A percentile compares a stretch with the other conserved stretches of the same genome.
These are phyloP conservation scores for Samsoniella hepiali DNA, from an alignment of 2,329 filamentous ascomycete genomes.

Conservation along the genomic window DNA sequence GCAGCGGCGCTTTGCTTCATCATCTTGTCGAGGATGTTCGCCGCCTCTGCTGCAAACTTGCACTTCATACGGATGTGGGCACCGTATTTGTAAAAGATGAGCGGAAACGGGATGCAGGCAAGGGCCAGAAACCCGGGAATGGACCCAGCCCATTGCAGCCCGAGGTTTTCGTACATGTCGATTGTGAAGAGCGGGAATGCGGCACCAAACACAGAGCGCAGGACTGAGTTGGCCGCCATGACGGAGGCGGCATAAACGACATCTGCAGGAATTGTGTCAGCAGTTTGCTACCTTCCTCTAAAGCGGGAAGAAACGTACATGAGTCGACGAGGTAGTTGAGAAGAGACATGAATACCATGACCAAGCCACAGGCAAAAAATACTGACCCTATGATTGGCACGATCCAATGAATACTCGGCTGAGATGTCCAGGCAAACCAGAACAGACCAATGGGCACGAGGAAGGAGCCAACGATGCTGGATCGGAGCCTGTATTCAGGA, in stretches of 20 bases:
- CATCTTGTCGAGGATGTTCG: slow-evolving; percentile 18
- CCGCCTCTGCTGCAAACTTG: slow-evolving; percentile 17
- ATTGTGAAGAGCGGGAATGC: slow-evolving; percentile 67
- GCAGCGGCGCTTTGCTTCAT: background rate
- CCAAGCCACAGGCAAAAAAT: slow-evolving; percentile 51
- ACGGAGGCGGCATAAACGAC: slow-evolving; percentile 70
- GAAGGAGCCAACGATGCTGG: slow-evolving; percentile 53
- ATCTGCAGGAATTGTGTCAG: slow-evolving; percentile 30
- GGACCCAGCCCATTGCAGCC: slow-evolving; percentile 68
- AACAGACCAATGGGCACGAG: slow-evolving; percentile 54
- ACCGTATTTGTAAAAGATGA: slow-evolving; percentile 68
- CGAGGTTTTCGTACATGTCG: slow-evolving; percentile 49
- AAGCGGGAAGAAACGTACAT: slow-evolving; percentile 25
- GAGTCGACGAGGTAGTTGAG: slow-evolving; percentile 63
- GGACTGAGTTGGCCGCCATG: slow-evolving; percentile 63
- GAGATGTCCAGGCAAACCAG: slow-evolving; percentile 59
- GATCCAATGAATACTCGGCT: slow-evolving; percentile 49
- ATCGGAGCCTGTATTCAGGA: slow-evolving; percentile 56
- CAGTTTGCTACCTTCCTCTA: background rate
- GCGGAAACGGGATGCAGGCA: slow-evolving; percentile 66
- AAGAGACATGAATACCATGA: slow-evolving; percentile 58
- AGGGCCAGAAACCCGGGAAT: slow-evolving; percentile 68
- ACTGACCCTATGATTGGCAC: slow-evolving; percentile 37
- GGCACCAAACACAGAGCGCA: slow-evolving; percentile 65
- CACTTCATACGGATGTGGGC: slow-evolving; percentile 14